Percentiles rank a stretch among this genome's conserved stretches.
Conservation (phyloP, 768 basidiomycete species). For the Phaeolepiota aurea region DNA sequence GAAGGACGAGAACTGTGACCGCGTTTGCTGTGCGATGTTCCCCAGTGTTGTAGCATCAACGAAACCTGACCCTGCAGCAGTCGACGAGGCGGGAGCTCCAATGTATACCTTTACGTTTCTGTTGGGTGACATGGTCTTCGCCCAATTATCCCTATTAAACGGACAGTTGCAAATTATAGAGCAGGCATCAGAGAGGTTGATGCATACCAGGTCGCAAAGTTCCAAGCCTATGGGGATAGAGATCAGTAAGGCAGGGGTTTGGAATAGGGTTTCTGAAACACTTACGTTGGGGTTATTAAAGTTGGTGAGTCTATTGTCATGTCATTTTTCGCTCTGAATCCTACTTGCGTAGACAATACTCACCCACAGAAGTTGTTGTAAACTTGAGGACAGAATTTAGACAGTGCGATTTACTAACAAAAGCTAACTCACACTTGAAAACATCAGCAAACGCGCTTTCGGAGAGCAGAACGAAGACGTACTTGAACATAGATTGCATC, state of each 20-base stretch:
- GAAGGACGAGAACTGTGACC: constrained; percentile 41
- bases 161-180: neutral
- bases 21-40: constrained; percentile 28
- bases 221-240: constrained; percentile 29
- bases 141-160: constrained; percentile 43
- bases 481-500: constrained; percentile 66
- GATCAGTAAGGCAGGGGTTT: constrained; percentile 1
- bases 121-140: constrained; percentile 44
- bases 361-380: constrained; percentile 39
- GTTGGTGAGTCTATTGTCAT: constrained; percentile 22
- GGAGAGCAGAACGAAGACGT: constrained; percentile 19
- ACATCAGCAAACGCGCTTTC: constrained; percentile 2
- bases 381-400: constrained; percentile 5
- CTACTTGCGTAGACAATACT: constrained; percentile 1
- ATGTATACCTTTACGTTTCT: constrained; percentile 45
- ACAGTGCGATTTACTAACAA: neutral
- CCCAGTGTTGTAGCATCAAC: constrained; percentile 33
- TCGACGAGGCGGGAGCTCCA: constrained; percentile 43
- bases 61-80: constrained; percentile 47
- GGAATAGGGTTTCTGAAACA: neutral
- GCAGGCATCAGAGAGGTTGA: neutral
- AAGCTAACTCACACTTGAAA: constrained; percentile 7
- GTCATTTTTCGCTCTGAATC: too few relatives aligned
- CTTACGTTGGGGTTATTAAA: constrained; percentile 32
- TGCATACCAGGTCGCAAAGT: constrained; percentile 36